phyloP scores from a whole-genome alignment of 2,329 filamentous ascomycete genomes.

The Knoxdaviesia proteae region DNA sequence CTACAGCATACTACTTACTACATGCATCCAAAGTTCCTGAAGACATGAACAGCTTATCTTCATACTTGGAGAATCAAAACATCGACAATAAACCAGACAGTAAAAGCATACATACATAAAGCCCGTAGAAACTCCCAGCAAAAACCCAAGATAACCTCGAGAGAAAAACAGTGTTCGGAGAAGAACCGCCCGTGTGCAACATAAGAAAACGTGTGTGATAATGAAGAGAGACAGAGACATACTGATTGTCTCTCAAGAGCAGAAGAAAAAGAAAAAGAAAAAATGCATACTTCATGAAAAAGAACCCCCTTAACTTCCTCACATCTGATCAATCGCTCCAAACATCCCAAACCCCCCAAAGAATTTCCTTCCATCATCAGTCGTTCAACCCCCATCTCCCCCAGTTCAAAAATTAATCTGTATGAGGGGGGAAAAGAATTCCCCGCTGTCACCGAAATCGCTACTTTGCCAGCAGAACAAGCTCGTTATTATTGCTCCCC shows the following conservation, averaged over 20 bases:
- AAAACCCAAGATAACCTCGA: not conserved
- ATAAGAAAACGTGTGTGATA: not conserved
- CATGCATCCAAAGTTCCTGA: not conserved
- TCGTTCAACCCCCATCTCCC: constrained; percentile 9
- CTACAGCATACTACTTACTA: not conserved
- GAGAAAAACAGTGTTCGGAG: not conserved
- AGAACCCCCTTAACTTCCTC: not conserved
- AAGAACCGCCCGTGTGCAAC: not conserved
- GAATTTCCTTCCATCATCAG: constrained; percentile 48
- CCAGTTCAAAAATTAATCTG: too few relatives aligned
- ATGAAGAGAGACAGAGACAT: constrained; percentile 1
- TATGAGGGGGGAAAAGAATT: too few relatives aligned
- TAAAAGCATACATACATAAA: not conserved
- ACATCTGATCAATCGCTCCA: not conserved
- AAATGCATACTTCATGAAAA: constrained; percentile 2
- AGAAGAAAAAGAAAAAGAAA: constrained; percentile 3
- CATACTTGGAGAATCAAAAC: too few relatives aligned
- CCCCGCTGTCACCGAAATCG: too few relatives aligned
- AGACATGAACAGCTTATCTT: too few relatives aligned
- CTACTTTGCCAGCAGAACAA: constrained; percentile 3
- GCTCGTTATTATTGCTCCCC: constrained; percentile 3
- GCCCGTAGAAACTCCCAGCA: not conserved
- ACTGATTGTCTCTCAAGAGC: not conserved
- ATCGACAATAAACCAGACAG: not conserved
- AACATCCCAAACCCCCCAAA: constrained; percentile 24